Percentiles rank a stretch among this genome's conserved stretches.
phyloP scores from a whole-genome alignment of 805 yeast species.

The Myxozyma lipomycoides region DNA sequence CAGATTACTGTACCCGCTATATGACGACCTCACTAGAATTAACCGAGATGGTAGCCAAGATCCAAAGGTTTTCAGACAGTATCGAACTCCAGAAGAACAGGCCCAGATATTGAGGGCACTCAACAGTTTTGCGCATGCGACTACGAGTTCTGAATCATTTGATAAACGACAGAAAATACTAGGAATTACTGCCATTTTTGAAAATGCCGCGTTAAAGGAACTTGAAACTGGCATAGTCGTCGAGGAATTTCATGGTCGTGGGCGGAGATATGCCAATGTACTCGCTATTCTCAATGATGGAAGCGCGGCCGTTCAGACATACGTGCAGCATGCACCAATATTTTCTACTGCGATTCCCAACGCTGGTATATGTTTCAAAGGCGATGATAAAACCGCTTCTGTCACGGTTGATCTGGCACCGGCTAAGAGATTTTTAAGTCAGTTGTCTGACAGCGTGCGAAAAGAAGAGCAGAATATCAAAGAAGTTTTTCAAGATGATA shows the following conservation, averaged over 20 bases:
- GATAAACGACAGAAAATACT: constrained; percentile 42
- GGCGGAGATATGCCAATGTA: constrained; percentile 37
- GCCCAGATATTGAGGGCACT: constrained; percentile 46
- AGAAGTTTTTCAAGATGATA: constrained; percentile 43
- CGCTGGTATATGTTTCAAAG: constrained; percentile 13
- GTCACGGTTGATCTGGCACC: constrained; percentile 27
- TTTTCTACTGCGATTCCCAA: constrained; percentile 12
- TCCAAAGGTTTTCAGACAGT: constrained; percentile 46
- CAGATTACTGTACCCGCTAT: constrained; percentile 43
- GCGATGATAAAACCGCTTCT: constrained; percentile 7
- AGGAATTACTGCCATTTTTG: constrained; percentile 62
- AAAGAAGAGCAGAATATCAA: constrained; percentile 43
- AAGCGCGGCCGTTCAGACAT: constrained; percentile 35
- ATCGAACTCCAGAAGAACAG: constrained; percentile 50
- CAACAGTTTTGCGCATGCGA: constrained; percentile 37
- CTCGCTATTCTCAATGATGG: constrained; percentile 38
- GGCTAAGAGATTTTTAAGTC: constrained; percentile 25
- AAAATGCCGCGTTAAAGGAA: constrained; percentile 65
- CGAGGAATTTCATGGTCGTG: constrained; percentile 42
- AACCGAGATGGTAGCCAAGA: constrained; percentile 29
- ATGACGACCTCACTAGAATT: constrained; percentile 45
- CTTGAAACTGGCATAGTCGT: constrained; percentile 54
- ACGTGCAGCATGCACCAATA: constrained; percentile 28
- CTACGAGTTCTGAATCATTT: constrained; percentile 38
- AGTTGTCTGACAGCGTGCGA: constrained; percentile 40